A percentile compares a stretch with the other conserved stretches of the same genome.
phyloP scores from a whole-genome alignment of 2,329 filamentous ascomycete species.

The Aureobasidium melanogenum region DNA sequence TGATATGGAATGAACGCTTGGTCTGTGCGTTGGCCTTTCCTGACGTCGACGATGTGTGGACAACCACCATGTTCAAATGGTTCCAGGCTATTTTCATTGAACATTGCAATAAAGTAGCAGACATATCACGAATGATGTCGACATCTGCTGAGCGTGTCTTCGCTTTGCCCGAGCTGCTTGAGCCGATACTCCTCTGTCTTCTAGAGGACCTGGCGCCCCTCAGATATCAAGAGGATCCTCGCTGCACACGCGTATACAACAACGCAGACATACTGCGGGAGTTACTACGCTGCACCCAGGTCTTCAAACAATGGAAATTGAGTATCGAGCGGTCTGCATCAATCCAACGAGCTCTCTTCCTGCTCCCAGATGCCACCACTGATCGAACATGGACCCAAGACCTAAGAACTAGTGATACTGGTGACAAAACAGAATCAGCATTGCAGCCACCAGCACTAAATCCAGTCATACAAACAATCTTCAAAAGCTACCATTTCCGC shows the following conservation, averaged over 20 bases:
- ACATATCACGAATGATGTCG: neutral
- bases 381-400: neutral
- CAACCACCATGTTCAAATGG: neutral
- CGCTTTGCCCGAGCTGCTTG: neutral
- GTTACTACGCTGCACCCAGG: neutral
- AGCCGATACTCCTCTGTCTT: neutral
- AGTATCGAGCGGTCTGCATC: neutral
- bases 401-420: neutral
- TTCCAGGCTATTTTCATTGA: neutral
- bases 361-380: neutral
- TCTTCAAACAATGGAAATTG: neutral
- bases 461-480: neutral
- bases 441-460: neutral
- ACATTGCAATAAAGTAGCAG: neutral
- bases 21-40: neutral
- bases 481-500: neutral
- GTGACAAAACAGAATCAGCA: neutral
- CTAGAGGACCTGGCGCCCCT: neutral
- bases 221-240: neutral
- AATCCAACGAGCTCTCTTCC: neutral
- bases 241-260: neutral
- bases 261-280: neutral
- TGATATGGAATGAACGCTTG: neutral
- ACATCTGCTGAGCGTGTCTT: neutral
- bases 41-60: neutral